Conservation (phyloP, 345 rosid genomes). For the Melaleuca alternifolia region DNA sequence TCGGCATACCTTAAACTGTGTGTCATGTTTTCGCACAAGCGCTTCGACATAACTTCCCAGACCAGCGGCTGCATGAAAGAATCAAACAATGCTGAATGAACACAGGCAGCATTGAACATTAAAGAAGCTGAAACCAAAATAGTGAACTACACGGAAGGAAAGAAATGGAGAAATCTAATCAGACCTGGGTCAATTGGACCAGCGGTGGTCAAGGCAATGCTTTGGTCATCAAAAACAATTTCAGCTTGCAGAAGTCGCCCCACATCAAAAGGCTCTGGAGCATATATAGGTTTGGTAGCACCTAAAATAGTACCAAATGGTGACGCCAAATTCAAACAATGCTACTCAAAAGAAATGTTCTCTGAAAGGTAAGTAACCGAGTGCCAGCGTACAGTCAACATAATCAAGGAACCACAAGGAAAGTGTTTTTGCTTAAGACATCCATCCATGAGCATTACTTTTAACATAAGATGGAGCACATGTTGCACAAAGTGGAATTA, state of each 20-base stretch:
- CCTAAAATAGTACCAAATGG: constrained; percentile 29
- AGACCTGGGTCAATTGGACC: constrained; percentile 83
- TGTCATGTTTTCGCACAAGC: constrained; percentile 84
- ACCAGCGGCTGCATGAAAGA: constrained; percentile 63
- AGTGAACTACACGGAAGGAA: neutral
- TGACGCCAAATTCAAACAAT: neutral
- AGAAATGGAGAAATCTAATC: constrained; percentile 8
- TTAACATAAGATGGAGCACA: neutral
- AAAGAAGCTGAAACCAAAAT: neutral
- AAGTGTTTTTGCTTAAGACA: neutral
- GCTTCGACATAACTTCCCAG: constrained; percentile 93
- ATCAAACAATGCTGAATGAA: neutral
- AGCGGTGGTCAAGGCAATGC: constrained; percentile 47
- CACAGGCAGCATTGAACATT: neutral
- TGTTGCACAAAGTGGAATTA: neutral
- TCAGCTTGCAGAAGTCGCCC: constrained; percentile 70
- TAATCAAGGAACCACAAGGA: neutral
- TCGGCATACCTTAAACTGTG: constrained; percentile 71
- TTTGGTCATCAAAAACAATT: constrained; percentile 36
- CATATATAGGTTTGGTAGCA: constrained; percentile 81
- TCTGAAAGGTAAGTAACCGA: neutral
- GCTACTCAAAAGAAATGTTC: neutral
- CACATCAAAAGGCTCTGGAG: constrained; percentile 93
- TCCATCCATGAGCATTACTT: neutral
- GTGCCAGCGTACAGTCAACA: neutral